phyloP scores from a whole-genome alignment of 2,329 filamentous ascomycete genomes.

The Diaporthe ilicicola region DNA sequence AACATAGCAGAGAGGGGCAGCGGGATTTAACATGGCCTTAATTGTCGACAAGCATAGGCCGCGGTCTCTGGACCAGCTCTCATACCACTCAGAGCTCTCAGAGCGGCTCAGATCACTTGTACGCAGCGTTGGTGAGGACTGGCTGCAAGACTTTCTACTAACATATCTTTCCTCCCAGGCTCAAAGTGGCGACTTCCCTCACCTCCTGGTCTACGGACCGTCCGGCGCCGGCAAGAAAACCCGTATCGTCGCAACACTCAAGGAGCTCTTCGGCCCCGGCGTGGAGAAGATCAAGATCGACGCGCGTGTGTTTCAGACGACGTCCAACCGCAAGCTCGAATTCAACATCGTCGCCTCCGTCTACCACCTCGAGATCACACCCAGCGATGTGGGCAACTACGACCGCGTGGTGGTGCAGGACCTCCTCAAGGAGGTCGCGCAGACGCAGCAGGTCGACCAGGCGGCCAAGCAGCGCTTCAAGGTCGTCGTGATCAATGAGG shows the following conservation, averaged over 20 bases:
- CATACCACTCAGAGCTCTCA: conserved; percentile 90
- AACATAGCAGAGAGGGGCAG: conserved; percentile 24
- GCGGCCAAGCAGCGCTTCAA: conserved; percentile 93
- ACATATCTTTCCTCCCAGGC: conserved; percentile 65
- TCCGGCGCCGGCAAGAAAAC: conserved; percentile 98
- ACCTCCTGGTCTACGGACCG: conserved; percentile 95
- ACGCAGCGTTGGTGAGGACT: conserved; percentile 42
- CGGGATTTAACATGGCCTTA: conserved; percentile 63
- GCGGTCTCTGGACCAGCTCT: conserved; percentile 77
- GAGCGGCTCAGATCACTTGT: conserved; percentile 87
- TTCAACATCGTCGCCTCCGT: conserved; percentile 98
- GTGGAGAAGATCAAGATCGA: conserved; percentile 99
- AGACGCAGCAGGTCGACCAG: conserved; percentile 98
- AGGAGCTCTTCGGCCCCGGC: conserved; percentile 92
- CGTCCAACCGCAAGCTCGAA: conserved; percentile 94
- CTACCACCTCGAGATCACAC: conserved; percentile 98
- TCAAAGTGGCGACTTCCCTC: conserved; percentile 96
- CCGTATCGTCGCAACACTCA: conserved; percentile 91
- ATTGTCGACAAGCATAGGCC: conserved; percentile 79
- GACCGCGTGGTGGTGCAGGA: conserved; percentile 97
- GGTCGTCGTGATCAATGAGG: conserved; percentile 99
- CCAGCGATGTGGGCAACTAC: conserved; percentile 94
- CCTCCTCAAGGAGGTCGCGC: conserved; percentile 94
- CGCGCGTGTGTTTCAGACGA: conserved; percentile 94
- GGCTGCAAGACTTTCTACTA: background rate